These are phyloP conservation scores for Syzygium jambos DNA, from an alignment of 345 rosid genomes.

Conservation along the genomic window DNA sequence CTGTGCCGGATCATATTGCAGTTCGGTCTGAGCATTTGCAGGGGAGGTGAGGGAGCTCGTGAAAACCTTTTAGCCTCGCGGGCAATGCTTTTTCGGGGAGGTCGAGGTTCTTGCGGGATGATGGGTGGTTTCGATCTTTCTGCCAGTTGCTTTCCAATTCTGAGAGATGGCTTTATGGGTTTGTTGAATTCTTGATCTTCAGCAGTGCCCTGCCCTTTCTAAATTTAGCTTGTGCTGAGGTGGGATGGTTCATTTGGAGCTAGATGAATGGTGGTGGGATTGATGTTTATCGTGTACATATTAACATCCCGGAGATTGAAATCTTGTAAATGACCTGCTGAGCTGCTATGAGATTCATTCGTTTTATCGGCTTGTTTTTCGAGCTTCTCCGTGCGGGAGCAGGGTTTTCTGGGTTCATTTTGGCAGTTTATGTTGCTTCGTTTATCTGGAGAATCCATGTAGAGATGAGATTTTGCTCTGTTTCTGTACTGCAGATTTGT, in stretches of 20 bases:
- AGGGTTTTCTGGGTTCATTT: background rate
- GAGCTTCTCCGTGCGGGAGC: background rate
- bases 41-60: conserved; percentile 32
- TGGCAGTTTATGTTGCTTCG: background rate
- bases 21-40: conserved; percentile 51
- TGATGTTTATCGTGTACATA: background rate
- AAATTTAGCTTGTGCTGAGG: background rate
- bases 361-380: background rate
- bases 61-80: background rate
- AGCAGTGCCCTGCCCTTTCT: background rate
- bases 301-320: background rate
- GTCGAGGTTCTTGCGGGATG: background rate
- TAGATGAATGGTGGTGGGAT: background rate
- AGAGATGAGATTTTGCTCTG: background rate
- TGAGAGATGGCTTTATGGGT: background rate
- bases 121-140: background rate
- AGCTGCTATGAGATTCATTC: background rate
- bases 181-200: background rate
- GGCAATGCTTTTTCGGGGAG: background rate
- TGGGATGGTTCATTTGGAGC: background rate
- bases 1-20: conserved; percentile 51
- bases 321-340: background rate
- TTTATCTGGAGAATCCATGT: background rate
- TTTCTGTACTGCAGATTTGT: conserved; percentile 27
- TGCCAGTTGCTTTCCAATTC: background rate